Evolutionary conservation across 768 basidiomycete species (phyloP).

Genomic region (Tylopilus subfusipes): DNA sequence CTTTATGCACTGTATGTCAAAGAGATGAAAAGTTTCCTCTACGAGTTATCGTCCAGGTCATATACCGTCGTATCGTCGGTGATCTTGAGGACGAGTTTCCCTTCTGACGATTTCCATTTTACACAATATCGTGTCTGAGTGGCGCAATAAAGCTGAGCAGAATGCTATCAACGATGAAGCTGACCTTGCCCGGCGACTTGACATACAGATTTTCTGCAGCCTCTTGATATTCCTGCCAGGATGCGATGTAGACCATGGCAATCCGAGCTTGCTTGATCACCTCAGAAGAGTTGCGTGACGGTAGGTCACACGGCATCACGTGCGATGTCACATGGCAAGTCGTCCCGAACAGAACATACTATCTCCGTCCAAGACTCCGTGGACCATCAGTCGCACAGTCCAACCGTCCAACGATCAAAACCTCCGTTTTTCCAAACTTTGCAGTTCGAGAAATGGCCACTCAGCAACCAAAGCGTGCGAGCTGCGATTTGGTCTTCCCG

Average conservation of each 20-base stretch:
- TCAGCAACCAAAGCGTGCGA: constrained; percentile 33
- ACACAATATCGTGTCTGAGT: constrained; percentile 82
- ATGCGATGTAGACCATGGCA: constrained; percentile 78
- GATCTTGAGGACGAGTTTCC: constrained; percentile 88
- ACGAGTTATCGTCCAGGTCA: constrained; percentile 12
- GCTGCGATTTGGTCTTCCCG: neutral
- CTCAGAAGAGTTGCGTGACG: constrained; percentile 11
- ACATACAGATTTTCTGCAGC: constrained; percentile 84
- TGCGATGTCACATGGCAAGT: constrained; percentile 7
- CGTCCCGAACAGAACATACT: neutral
- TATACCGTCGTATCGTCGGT: constrained; percentile 87
- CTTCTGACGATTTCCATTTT: constrained; percentile 85
- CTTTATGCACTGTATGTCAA: constrained; percentile 72
- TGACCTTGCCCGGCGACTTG: constrained; percentile 72
- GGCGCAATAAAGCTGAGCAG: constrained; percentile 1
- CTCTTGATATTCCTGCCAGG: constrained; percentile 89
- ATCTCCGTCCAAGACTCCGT: neutral
- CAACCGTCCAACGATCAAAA: neutral
- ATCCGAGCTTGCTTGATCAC: neutral
- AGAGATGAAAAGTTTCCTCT: neutral
- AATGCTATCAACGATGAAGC: constrained; percentile 17
- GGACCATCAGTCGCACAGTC: neutral
- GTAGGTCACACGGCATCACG: constrained; percentile 15
- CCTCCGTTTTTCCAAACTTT: neutral
- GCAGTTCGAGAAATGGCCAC: constrained; percentile 20